These are phyloP conservation scores for Ambrosiella xylebori DNA, from an alignment of 2,329 filamentous ascomycete species.

Conservation along the genomic window DNA sequence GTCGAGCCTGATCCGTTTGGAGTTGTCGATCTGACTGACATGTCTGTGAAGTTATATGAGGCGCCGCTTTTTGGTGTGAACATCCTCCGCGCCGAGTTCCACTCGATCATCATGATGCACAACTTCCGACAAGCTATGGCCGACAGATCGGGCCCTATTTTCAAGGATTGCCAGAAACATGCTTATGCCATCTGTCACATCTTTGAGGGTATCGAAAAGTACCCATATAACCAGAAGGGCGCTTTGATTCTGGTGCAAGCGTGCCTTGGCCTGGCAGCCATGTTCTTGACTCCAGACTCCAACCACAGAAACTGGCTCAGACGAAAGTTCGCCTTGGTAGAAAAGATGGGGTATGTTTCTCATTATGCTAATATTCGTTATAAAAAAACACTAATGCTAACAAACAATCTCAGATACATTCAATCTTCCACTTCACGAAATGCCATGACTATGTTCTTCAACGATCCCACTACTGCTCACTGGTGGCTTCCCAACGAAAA, in stretches of 20 bases:
- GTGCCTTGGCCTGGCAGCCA: constrained; percentile 53
- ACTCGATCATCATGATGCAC: constrained; percentile 66
- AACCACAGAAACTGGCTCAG: constrained; percentile 65
- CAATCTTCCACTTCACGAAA: constrained; percentile 57
- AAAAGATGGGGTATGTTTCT: constrained; percentile 54
- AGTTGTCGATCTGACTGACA: constrained; percentile 53
- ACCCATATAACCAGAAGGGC: constrained; percentile 52
- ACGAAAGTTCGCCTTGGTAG: constrained; percentile 59
- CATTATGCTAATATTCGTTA: not conserved
- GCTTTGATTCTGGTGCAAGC: constrained; percentile 58
- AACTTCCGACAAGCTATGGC: constrained; percentile 50
- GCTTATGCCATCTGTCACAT: constrained; percentile 59
- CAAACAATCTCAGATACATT: constrained; percentile 47
- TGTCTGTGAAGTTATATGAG: constrained; percentile 54
- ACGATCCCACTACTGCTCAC: constrained; percentile 48
- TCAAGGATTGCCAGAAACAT: constrained; percentile 38
- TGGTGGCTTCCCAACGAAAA: constrained; percentile 88
- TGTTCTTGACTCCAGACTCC: constrained; percentile 64
- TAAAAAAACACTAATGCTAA: constrained; percentile 2
- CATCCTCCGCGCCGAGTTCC: constrained; percentile 57
- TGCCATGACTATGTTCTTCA: constrained; percentile 61
- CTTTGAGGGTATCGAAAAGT: constrained; percentile 61
- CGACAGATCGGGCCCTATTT: constrained; percentile 32
- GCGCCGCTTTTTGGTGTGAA: constrained; percentile 59
- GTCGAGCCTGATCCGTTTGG: constrained; percentile 19